Percentiles rank a stretch among this genome's conserved stretches.
Evolutionary conservation across 2,329 filamentous ascomycete species (phyloP).

Genomic region (Dactylonectria estremocensis): DNA sequence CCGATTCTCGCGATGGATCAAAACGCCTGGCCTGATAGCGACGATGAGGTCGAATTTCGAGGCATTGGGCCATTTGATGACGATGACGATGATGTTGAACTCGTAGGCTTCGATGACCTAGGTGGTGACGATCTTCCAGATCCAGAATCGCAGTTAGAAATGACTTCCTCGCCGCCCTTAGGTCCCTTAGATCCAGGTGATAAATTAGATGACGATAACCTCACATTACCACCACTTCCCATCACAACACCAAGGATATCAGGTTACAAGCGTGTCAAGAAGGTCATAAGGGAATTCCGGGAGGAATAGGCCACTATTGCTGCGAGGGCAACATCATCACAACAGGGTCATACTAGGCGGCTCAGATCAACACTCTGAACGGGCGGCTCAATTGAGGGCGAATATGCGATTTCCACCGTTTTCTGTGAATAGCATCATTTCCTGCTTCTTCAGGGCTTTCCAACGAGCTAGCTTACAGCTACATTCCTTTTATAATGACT

Average conservation of each 20-base stretch:
- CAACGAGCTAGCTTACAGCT: too few species aligned
- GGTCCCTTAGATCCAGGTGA: too few species aligned
- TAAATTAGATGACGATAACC: too few species aligned
- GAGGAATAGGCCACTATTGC: not conserved
- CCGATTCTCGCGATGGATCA: conserved; percentile 13
- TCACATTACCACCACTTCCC: too few species aligned
- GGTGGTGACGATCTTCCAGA: not conserved
- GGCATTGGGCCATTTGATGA: not conserved
- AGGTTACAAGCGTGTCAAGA: not conserved
- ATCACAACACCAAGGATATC: not conserved
- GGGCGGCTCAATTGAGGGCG: not conserved
- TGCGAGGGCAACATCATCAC: not conserved
- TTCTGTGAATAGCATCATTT: too few species aligned
- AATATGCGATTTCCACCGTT: too few species aligned
- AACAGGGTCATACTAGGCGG: not conserved
- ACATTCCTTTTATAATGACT: too few species aligned
- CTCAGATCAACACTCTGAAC: not conserved
- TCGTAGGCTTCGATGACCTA: not conserved
- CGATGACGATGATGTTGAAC: conserved; percentile 2
- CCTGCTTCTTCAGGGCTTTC: too few species aligned
- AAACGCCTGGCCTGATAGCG: conserved; percentile 3
- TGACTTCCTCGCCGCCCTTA: too few species aligned
- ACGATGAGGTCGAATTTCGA: not conserved
- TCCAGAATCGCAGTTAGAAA: not conserved
- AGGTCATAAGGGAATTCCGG: not conserved